Evolutionary conservation across 2,329 filamentous ascomycete species (phyloP), one percentile per base, ranked within the genome.

Genomic region (Fusarium paranaense): DNA sequence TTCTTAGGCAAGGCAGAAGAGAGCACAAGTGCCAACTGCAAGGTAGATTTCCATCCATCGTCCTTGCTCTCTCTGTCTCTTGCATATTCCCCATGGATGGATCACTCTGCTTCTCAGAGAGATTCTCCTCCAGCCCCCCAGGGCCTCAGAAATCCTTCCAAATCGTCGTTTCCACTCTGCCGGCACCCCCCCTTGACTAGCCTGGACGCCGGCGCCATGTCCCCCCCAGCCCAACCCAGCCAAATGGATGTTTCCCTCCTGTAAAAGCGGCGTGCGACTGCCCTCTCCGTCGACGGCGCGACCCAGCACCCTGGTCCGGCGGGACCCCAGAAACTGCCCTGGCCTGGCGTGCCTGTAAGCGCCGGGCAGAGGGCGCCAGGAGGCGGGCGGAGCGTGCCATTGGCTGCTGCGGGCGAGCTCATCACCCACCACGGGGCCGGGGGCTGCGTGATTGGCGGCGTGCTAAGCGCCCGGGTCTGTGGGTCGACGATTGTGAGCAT

Each of bases 401-500:
- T 82, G 81, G 81, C 58, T 64, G 54, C 64, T 64, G 56, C 69
- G 67, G 70, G 59, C 61, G 66, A 74, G 74, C 72, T 76, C 73
- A 78, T 83, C 81, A 83, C 81, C 78, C 77, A 80, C 74, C 74
- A 72, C 71, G 60, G 66, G 62, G 68, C 73, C 67, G 54, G 71
- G 56, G 69, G 64, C 57, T 64, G 67, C 65, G 66, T 82, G 81
- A 83, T 83, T 83, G 81, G 81, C 68, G 56, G 74, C 59, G 45
- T 73, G 75, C 72, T 82, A 82, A 82, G 80, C 80, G 80, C 80
- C 80, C 77, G 70, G 76, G 67, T 72, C 54, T 78, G 72, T 77
- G 73, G 74, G 78, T 64, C 67, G 42, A 64, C 47, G 60, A 71
- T 63, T 67, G 72, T 68, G 62, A 75, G 66, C 60, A 67, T 74